phyloP scores from a whole-genome alignment of 495 filamentous ascomycete species.

The Podospora conica region DNA sequence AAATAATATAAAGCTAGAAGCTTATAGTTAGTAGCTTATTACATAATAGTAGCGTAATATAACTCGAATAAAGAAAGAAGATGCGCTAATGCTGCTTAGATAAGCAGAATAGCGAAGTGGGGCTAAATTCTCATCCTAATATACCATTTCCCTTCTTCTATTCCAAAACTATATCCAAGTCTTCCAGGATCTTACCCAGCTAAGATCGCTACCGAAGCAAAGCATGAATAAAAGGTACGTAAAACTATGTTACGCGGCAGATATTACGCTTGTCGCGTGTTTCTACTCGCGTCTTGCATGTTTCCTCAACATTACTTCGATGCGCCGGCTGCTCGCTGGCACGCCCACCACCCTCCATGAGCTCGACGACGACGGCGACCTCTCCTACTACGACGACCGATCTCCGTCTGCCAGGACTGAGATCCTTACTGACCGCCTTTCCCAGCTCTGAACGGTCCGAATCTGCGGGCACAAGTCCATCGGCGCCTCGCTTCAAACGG shows the following conservation, averaged over 20 bases:
- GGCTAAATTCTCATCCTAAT: neutral
- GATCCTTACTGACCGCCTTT: neutral
- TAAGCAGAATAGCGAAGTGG: neutral
- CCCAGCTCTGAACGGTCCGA: neutral
- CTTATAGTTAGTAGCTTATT: neutral
- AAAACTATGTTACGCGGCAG: neutral
- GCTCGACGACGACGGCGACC: neutral
- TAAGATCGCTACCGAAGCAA: neutral
- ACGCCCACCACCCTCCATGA: neutral
- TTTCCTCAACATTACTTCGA: neutral
- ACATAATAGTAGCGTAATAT: neutral
- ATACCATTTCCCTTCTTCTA: neutral
- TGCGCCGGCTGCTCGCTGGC: neutral
- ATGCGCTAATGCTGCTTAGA: neutral
- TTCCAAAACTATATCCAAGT: neutral
- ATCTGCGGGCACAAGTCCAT: neutral
- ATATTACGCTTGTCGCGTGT: neutral
- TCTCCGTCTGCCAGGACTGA: neutral
- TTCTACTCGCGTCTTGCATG: neutral
- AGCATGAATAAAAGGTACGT: neutral
- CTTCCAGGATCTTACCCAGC: neutral
- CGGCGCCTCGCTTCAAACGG: neutral
- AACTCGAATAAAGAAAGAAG: neutral
- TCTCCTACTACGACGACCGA: neutral
- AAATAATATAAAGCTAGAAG: neutral